Percentiles rank a stretch among this genome's conserved stretches.
These are phyloP conservation scores for Chlorella sp. DNA, from an alignment of 139 green algal genomes.

Conservation along the genomic window DNA sequence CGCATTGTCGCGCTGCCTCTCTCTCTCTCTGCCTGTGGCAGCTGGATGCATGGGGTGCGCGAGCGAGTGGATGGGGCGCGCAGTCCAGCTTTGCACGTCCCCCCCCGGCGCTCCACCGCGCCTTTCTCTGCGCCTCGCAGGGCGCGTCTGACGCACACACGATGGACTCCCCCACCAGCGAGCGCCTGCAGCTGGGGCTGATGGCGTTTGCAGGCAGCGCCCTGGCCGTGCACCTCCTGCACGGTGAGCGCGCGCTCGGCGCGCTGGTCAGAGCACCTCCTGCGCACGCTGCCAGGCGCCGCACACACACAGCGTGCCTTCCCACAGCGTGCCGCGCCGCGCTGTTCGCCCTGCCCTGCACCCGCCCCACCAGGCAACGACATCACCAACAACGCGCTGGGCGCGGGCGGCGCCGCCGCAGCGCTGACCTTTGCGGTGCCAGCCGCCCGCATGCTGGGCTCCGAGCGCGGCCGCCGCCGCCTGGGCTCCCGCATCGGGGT, in stretches of 20 bases:
- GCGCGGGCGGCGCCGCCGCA: slow-evolving; percentile 12
- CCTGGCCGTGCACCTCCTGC: slow-evolving; percentile 21
- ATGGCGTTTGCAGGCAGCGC: slow-evolving; percentile 21
- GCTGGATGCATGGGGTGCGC: too few species aligned
- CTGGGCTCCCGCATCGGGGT: slow-evolving; percentile 29
- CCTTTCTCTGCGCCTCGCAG: neutral
- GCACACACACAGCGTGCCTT: too few species aligned
- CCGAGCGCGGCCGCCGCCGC: slow-evolving; percentile 9
- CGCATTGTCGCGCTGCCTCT: too few species aligned
- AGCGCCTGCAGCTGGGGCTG: slow-evolving; percentile 37
- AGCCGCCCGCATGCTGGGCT: slow-evolving; percentile 19
- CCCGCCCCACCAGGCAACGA: slow-evolving; percentile 3
- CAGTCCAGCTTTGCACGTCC: too few species aligned
- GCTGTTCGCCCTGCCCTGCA: neutral
- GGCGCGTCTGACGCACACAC: slow-evolving; percentile 1
- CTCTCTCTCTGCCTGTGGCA: too few species aligned
- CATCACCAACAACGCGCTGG: slow-evolving; percentile 31
- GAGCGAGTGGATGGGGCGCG: too few species aligned
- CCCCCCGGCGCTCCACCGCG: neutral
- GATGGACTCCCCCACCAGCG: slow-evolving; percentile 13
- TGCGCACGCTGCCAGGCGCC: too few species aligned
- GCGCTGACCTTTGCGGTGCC: slow-evolving; percentile 36
- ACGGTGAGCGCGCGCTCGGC: slow-evolving; percentile 1
- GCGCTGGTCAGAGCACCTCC: neutral
- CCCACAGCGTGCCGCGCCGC: too few species aligned